Base-by-base conservation (phyloP, 2,329 filamentous ascomycete genomes). In the Karstenula rhodostoma region DNA sequence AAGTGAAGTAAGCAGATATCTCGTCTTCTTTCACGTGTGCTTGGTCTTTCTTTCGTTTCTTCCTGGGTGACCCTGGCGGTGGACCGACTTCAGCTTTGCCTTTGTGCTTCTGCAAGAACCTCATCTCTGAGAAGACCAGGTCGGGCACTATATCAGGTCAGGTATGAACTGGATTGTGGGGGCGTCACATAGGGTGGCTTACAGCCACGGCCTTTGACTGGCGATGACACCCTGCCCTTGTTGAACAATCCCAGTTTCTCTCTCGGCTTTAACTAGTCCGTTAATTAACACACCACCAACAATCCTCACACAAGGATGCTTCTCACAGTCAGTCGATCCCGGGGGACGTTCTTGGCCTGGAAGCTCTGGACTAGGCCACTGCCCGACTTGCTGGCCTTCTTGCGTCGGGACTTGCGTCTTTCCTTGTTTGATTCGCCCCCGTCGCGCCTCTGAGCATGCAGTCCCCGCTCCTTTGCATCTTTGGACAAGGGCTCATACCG, bases 61-160 rank as follows among this genome's bases (percentile, higher is more conserved):
- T 77, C 61, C 67, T 67, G 27, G 59, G 43, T 35, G 61, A 49
- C 13, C 63, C 64, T 68, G 70, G 19, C 64, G 69, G 57, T 65
- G 67, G 56, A 54, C 57, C 43, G 67, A 67, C 58, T 59, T 78
- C 64, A 58, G 65, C 55, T 59, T 69, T 62, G 43, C 66, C 70
- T 59, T 66, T 69, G 17, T 75, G 71, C 58, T 77, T 77, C 57
- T 79, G 78, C 44, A 85, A 66, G 61, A 84, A 84, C 25, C 75
- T 79, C 79, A 84, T 82, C 65, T 84, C 81, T 29, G 82, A 82
- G 70, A 85, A 85, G 29, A 81, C 79, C 43, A 84, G 75, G 69
- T 85, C 82, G 29, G 82, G 82, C 53, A 84, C 83, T 85, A 66
- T 58, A 61, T 46, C 49, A 50, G 54, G 55, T 74, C 59, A 77